Evolutionary conservation across 305 asterid species (phyloP).

Genomic region (Petunia hybrid): DNA sequence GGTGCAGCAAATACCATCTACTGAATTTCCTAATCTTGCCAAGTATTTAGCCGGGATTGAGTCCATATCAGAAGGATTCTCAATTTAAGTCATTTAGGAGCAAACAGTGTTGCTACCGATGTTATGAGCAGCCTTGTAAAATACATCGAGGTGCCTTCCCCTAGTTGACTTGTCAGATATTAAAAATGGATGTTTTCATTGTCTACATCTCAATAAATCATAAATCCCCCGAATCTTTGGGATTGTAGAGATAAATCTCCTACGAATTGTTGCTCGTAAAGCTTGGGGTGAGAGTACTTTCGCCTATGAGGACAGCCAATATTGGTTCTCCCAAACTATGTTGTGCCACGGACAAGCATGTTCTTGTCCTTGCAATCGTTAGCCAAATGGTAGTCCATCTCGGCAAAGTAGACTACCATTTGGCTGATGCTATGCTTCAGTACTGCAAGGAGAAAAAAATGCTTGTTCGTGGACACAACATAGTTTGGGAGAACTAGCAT

Average conservation of each 20-base stretch:
- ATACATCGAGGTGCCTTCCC: constrained; percentile 28
- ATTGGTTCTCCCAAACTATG: constrained; percentile 40
- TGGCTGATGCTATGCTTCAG: constrained; percentile 44
- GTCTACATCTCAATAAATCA: constrained; percentile 51
- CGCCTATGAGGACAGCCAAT: background rate
- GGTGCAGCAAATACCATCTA: too few species aligned
- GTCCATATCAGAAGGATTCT: too few species aligned
- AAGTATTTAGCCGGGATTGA: background rate
- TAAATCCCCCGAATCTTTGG: background rate
- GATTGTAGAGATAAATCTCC: background rate
- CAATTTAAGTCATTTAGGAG: too few species aligned
- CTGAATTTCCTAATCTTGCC: background rate
- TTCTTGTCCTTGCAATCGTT: constrained; percentile 41
- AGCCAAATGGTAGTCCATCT: constrained; percentile 40
- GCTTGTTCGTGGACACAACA: constrained; percentile 44
- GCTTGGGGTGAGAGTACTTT: too few species aligned
- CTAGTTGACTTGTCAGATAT: constrained; percentile 32
- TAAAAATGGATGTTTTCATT: constrained; percentile 46
- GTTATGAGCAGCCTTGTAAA: constrained; percentile 26
- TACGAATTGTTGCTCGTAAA: constrained; percentile 2
- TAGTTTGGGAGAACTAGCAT: constrained; percentile 34
- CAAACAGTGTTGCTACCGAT: too few species aligned
- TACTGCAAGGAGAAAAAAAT: constrained; percentile 28
- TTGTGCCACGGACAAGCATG: constrained; percentile 27
- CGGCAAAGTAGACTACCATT: constrained; percentile 32